Evolutionary conservation across 2,329 filamentous ascomycete genomes (phyloP).

Genomic region (Clonostachys rosea): DNA sequence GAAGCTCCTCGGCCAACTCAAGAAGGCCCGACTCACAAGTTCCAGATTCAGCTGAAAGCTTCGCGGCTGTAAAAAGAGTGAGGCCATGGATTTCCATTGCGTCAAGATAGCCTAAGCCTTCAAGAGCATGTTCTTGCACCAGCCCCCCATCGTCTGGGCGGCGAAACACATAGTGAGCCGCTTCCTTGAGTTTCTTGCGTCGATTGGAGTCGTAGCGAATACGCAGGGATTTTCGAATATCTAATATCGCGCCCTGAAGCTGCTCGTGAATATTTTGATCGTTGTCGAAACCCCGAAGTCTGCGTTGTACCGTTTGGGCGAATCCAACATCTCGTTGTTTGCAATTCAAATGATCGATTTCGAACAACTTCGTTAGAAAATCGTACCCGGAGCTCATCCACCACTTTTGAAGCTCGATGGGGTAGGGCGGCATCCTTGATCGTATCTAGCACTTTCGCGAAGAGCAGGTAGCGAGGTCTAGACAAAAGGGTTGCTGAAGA

Average conservation of each 20-base stretch:
- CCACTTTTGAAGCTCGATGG: constrained; percentile 23
- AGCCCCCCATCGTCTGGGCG: constrained; percentile 17
- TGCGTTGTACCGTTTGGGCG: constrained; percentile 18
- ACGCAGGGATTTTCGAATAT: constrained; percentile 6
- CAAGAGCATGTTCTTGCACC: constrained; percentile 13
- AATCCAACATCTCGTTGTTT: constrained; percentile 22
- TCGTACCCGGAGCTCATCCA: constrained; percentile 20
- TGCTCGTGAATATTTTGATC: constrained; percentile 9
- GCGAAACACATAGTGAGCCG: constrained; percentile 16
- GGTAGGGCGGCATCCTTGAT: constrained; percentile 18
- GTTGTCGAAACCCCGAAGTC: constrained; percentile 22
- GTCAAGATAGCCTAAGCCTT: constrained; percentile 23
- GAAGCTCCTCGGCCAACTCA: constrained; percentile 18
- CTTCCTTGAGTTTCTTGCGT: constrained; percentile 16
- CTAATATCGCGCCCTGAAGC: constrained; percentile 11
- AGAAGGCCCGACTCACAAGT: constrained; percentile 5
- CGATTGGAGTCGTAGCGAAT: constrained; percentile 15
- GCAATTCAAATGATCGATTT: constrained; percentile 6
- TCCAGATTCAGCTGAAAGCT: constrained; percentile 6
- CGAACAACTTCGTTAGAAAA: constrained; percentile 16
- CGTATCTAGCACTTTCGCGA: neutral
- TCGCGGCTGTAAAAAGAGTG: constrained; percentile 14
- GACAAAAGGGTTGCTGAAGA: no score
- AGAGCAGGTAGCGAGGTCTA: no score
- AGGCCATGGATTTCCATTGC: constrained; percentile 22